Evolutionary conservation across 1,139 yeast genomes (phyloP).

Genomic region (Candida pseudoviswanathii): DNA sequence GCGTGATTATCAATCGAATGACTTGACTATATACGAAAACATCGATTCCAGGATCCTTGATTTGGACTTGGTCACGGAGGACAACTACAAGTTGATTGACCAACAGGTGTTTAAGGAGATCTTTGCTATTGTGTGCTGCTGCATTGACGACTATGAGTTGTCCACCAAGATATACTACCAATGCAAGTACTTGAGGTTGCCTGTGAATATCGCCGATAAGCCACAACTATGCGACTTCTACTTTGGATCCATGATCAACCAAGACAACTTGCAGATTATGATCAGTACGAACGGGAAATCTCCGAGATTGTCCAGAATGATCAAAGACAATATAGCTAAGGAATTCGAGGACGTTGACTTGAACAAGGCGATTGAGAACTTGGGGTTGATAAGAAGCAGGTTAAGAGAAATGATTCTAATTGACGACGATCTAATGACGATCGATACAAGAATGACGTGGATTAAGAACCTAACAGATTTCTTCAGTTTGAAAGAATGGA

Average conservation of each 20-base stretch:
- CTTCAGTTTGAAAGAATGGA: slow-evolving; percentile 62
- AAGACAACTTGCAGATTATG: slow-evolving; percentile 81
- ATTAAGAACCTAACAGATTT: slow-evolving; percentile 66
- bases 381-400: slow-evolving; percentile 57
- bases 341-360: slow-evolving; percentile 42
- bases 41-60: slow-evolving; percentile 12
- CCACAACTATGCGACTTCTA: slow-evolving; percentile 84
- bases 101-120: slow-evolving; percentile 34
- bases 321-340: slow-evolving; percentile 59
- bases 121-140: slow-evolving; percentile 72
- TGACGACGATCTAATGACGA: slow-evolving; percentile 52
- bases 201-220: slow-evolving; percentile 84
- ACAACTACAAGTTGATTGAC: slow-evolving; percentile 36
- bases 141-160: slow-evolving; percentile 70
- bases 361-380: slow-evolving; percentile 63
- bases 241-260: slow-evolving; percentile 78
- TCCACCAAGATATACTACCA: slow-evolving; percentile 61
- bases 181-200: slow-evolving; percentile 56
- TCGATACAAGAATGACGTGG: slow-evolving; percentile 73
- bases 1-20: slow-evolving; percentile 45
- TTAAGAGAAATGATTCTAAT: slow-evolving; percentile 47
- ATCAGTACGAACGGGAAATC: slow-evolving; percentile 83
- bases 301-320: slow-evolving; percentile 70
- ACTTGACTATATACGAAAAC: slow-evolving; percentile 53
- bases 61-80: slow-evolving; percentile 24